Evolutionary conservation across 2,329 filamentous ascomycete species (phyloP).

Genomic region (Penicillium occitanis): DNA sequence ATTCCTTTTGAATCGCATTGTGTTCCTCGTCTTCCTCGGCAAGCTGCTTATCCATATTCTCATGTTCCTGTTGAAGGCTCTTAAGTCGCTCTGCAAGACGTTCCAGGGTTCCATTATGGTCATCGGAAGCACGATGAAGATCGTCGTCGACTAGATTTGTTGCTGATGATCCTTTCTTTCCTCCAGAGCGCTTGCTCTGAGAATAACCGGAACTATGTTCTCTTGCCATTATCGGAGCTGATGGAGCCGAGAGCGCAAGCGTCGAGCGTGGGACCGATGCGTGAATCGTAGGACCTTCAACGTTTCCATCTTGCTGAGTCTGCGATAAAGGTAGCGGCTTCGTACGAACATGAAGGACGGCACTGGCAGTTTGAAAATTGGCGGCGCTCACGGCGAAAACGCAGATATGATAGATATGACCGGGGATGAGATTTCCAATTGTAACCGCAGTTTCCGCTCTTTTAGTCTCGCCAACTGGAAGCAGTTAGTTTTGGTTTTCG

Average conservation of each 20-base stretch:
- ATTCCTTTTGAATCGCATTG: constrained; percentile 62
- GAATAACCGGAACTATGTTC: constrained; percentile 62
- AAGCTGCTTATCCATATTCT: constrained; percentile 71
- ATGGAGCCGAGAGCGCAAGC: constrained; percentile 59
- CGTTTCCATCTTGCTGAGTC: constrained; percentile 36
- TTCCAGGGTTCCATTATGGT: constrained; percentile 67
- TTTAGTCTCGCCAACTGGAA: constrained; percentile 76
- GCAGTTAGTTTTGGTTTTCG: not conserved
- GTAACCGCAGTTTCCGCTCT: constrained; percentile 83
- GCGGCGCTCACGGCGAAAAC: constrained; percentile 88
- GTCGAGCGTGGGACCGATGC: constrained; percentile 55
- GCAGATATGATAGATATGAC: constrained; percentile 88
- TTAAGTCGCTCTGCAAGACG: constrained; percentile 81
- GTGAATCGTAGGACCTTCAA: constrained; percentile 47
- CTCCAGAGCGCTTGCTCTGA: constrained; percentile 64
- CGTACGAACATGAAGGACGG: constrained; percentile 80
- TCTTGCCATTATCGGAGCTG: constrained; percentile 60
- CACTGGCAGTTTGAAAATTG: constrained; percentile 88
- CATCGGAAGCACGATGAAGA: constrained; percentile 43
- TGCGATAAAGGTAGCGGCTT: constrained; percentile 50
- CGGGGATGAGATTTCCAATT: constrained; percentile 81
- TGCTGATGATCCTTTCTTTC: constrained; percentile 73
- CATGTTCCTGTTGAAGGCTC: constrained; percentile 75
- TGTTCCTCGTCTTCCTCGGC: constrained; percentile 68
- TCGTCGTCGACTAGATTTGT: constrained; percentile 49